Percentiles rank a stretch among this genome's conserved stretches.
Evolutionary conservation across 805 yeast genomes (phyloP).

Genomic region (Clavispora santaluciae): DNA sequence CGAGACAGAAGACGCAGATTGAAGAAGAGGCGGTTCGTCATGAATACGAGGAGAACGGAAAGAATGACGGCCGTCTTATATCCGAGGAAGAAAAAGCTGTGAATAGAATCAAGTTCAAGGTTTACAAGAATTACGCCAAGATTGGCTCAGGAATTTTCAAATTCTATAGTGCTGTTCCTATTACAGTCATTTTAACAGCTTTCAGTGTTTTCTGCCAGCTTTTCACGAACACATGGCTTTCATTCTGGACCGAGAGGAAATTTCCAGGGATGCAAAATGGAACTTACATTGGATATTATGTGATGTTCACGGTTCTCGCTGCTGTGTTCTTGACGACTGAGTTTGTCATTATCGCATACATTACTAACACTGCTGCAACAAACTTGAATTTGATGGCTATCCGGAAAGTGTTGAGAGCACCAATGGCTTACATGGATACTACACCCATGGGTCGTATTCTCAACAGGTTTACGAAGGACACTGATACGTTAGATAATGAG

Average conservation of each 20-base stretch:
- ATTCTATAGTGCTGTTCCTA: constrained; percentile 18
- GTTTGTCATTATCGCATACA: constrained; percentile 44
- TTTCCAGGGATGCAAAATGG: constrained; percentile 44
- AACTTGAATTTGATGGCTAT: constrained; percentile 61
- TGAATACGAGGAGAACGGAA: constrained; percentile 4
- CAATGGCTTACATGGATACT: constrained; percentile 78
- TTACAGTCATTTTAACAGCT: constrained; percentile 13
- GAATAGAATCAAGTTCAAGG: constrained; percentile 23
- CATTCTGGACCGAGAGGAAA: constrained; percentile 68
- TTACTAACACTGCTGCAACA: constrained; percentile 51
- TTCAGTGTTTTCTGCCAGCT: constrained; percentile 41
- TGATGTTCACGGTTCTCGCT: constrained; percentile 51
- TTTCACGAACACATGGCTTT: constrained; percentile 72
- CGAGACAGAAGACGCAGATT: constrained; percentile 13
- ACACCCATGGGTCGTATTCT: constrained; percentile 85
- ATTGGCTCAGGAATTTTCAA: constrained; percentile 26
- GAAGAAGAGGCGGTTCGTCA: constrained; percentile 12
- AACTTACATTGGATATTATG: constrained; percentile 71
- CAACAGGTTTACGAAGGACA: constrained; percentile 83
- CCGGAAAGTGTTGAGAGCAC: constrained; percentile 60
- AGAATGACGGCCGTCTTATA: constrained; percentile 14
- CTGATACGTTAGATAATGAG: constrained; percentile 79
- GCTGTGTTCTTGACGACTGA: constrained; percentile 39
- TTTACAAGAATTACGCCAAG: constrained; percentile 29
- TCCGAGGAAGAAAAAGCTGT: constrained; percentile 13